Base-by-base conservation (phyloP, 1,284 basidiomycete species). In the Ustilago lituana region DNA sequence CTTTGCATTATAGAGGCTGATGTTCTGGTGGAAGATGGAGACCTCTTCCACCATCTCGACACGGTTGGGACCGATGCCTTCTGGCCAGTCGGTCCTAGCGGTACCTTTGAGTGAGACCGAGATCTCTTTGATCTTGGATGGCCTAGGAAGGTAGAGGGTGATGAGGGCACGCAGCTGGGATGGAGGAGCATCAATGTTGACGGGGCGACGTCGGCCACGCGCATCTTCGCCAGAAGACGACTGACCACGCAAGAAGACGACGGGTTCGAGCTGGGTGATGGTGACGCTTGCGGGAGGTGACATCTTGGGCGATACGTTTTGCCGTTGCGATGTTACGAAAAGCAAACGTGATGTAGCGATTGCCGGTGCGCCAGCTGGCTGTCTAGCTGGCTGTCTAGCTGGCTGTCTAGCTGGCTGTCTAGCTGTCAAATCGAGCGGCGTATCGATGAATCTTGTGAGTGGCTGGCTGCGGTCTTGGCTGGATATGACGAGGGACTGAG, bases 121-220 rank as follows among this genome's bases (percentile, higher is more conserved):
- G 57, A 98, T 94, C 74, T 89, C 91, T 32, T 90, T 90, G 76
- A 98, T 90, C 80, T 90, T 89, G 35, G 89, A 93, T 0, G 94
- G 88, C 80, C 94, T 95, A 43, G 85, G 85, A 26, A 97, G 85
- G 11, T 88, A 87, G 39, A 98, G 85, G 1, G 89, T 90, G 57
- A 98, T 86, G 11, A 97, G 85, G n/a, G 94, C 95, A 35, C 95
- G 87, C 27, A 98, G 85, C 82, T 94, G 86, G 7, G 93, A 89
- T 2, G 91, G 89, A 5, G 88, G 87, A 1, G 86, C 84, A 69
- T 86, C 86, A 35, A 61, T 44, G 61, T 80, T 68, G 55, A 74
- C 53, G 17, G 58, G 66, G 3, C 74, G 48, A 20, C 66, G 49
- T 17, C 74, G 62, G 22, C 77, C 74, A 6, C 74, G 65, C n/a